Conservation (phyloP, 768 basidiomycete genomes). For the Rhizopogon vesiculosus region DNA sequence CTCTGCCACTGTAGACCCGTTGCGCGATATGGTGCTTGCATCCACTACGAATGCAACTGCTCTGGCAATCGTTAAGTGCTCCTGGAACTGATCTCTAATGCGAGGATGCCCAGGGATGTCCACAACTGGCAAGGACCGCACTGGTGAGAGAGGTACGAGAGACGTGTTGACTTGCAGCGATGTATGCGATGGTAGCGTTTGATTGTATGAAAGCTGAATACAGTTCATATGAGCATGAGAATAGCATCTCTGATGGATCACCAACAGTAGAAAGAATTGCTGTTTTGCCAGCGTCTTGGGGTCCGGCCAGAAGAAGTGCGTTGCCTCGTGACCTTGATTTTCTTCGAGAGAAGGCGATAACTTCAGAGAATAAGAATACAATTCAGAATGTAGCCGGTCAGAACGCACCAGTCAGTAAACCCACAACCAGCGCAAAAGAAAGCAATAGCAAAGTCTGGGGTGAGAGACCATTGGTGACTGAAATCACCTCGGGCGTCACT, state of each 20-base stretch:
- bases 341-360: conserved; percentile 37
- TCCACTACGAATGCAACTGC: conserved; percentile 78
- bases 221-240: conserved; percentile 7
- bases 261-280: conserved; percentile 67
- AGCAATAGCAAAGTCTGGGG: conserved; percentile 35
- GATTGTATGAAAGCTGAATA: conserved; percentile 58
- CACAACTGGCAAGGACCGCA: conserved; percentile 48
- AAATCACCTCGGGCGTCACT: conserved; percentile 30
- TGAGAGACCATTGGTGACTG: conserved; percentile 31
- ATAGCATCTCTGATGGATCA: conserved; percentile 8
- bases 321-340: conserved; percentile 47
- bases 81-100: conserved; percentile 67
- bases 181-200: conserved; percentile 64
- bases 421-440: conserved; percentile 39
- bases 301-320: conserved; percentile 70
- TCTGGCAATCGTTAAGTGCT: conserved; percentile 58
- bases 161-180: conserved; percentile 73
- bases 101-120: conserved; percentile 88
- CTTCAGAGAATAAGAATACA: conserved; percentile 4
- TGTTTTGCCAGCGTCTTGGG: conserved; percentile 78
- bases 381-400: neutral
- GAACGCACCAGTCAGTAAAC: conserved; percentile 40
- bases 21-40: conserved; percentile 71
- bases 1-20: conserved; percentile 75
- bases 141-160: conserved; percentile 36